Conservation (phyloP, 2,329 filamentous ascomycete genomes). For the Pseudogymnoascus sp. region DNA sequence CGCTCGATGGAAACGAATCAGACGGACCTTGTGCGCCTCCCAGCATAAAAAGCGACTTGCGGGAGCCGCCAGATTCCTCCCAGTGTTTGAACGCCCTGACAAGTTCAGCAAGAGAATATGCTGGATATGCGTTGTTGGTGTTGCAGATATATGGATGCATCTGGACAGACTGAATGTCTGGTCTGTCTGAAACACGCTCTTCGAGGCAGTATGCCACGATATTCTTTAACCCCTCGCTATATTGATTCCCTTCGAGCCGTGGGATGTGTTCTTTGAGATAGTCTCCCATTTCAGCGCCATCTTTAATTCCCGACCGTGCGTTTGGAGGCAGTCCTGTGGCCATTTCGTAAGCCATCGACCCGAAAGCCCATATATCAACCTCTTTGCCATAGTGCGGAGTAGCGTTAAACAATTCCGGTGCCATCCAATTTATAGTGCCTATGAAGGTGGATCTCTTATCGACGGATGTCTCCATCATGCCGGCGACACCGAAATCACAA, state of each 20-base stretch:
- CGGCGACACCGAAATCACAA: constrained; percentile 78
- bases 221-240: constrained; percentile 59
- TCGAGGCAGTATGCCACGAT: constrained; percentile 67
- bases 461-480: constrained; percentile 64
- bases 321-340: constrained; percentile 71
- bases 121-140: constrained; percentile 55
- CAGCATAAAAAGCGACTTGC: constrained; percentile 54
- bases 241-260: constrained; percentile 61
- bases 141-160: constrained; percentile 61
- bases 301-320: constrained; percentile 42
- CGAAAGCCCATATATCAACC: constrained; percentile 80
- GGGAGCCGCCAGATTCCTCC: constrained; percentile 65
- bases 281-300: constrained; percentile 39
- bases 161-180: constrained; percentile 61
- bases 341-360: constrained; percentile 73
- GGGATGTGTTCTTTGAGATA: constrained; percentile 56
- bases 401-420: constrained; percentile 65
- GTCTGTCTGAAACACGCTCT: constrained; percentile 58
- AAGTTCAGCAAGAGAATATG: constrained; percentile 53
- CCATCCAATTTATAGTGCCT: constrained; percentile 82
- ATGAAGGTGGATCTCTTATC: constrained; percentile 75
- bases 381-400: constrained; percentile 60
- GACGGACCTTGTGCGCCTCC: constrained; percentile 44
- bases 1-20: constrained; percentile 36
- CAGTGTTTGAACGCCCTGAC: constrained; percentile 67